Conservation (phyloP, 1,284 basidiomycete genomes). For the Trichosporon ovoides region DNA sequence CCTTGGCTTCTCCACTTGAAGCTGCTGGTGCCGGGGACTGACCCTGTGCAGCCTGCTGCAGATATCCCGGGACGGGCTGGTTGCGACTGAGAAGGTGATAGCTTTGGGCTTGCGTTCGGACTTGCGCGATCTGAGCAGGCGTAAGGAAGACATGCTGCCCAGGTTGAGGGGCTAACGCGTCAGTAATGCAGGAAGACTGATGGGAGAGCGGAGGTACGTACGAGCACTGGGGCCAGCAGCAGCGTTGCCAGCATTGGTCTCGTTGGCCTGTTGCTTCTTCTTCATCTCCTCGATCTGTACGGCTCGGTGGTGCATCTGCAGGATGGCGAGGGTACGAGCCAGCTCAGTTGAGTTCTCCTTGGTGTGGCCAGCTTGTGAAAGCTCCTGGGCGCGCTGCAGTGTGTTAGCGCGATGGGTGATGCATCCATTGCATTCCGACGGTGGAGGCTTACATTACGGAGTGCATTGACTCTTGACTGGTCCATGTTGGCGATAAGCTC, state of each 20-base stretch:
- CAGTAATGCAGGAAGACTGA: background rate
- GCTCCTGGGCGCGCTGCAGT: slow-evolving; percentile 32
- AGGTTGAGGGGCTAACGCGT: slow-evolving; percentile 14
- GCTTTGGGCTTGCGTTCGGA: slow-evolving; percentile 83
- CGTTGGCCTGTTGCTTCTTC: slow-evolving; percentile 14
- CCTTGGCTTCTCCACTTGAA: slow-evolving; percentile 44
- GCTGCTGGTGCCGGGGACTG: slow-evolving; percentile 32
- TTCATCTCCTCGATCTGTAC: slow-evolving; percentile 30
- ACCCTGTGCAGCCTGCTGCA: slow-evolving; percentile 67
- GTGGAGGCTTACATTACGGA: slow-evolving; percentile 31
- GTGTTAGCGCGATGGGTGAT: slow-evolving; percentile 11
- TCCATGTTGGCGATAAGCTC: slow-evolving; percentile 39
- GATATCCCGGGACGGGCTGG: slow-evolving; percentile 68
- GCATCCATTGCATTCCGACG: background rate
- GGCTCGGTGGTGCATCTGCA: slow-evolving; percentile 38
- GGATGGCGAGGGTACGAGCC: slow-evolving; percentile 31
- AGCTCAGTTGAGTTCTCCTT: slow-evolving; percentile 39
- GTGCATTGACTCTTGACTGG: slow-evolving; percentile 20
- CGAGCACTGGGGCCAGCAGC: slow-evolving; percentile 19
- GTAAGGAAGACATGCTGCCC: slow-evolving; percentile 57
- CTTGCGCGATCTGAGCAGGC: slow-evolving; percentile 71
- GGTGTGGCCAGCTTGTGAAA: slow-evolving; percentile 39
- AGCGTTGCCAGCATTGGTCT: slow-evolving; percentile 2
- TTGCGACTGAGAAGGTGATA: slow-evolving; percentile 79
- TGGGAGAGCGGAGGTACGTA: background rate